phyloP scores from a whole-genome alignment of 163 green algal genomes.

The Scenedesmus sp. region DNA sequence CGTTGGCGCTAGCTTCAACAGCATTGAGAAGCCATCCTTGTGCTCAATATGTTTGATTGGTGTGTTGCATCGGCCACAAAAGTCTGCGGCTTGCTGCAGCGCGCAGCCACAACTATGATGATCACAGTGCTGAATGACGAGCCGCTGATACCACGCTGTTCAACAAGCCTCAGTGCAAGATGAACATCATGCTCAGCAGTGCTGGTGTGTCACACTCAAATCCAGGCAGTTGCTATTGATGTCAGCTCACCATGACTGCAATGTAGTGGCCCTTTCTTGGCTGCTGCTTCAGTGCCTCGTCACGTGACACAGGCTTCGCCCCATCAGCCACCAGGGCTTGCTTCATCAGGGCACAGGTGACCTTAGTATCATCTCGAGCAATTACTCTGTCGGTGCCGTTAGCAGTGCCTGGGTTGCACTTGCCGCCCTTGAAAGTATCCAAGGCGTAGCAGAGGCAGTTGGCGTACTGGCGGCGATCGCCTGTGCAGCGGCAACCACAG shows the following conservation, averaged over 20 bases:
- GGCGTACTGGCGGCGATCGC: constrained; percentile 1
- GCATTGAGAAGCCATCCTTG: no score
- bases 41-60: no score
- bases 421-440: constrained; percentile 17
- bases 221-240: no score
- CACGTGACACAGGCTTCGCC: neutral
- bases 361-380: neutral
- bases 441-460: constrained; percentile 41
- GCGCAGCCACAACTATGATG: no score
- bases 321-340: constrained; percentile 17
- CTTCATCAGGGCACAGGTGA: neutral
- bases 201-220: no score
- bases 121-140: no score
- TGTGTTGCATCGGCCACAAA: no score
- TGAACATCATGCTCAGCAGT: no score
- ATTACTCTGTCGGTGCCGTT: neutral
- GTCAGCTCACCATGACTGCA: neutral
- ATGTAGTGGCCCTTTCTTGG: constrained; percentile 27
- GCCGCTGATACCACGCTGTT: no score
- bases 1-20: no score
- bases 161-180: no score
- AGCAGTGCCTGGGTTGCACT: constrained; percentile 9
- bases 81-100: no score
- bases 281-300: neutral
- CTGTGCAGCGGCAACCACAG: neutral